These are phyloP conservation scores for Trichoderma virens DNA, from an alignment of 495 filamentous ascomycete genomes.

Conservation along the genomic window DNA sequence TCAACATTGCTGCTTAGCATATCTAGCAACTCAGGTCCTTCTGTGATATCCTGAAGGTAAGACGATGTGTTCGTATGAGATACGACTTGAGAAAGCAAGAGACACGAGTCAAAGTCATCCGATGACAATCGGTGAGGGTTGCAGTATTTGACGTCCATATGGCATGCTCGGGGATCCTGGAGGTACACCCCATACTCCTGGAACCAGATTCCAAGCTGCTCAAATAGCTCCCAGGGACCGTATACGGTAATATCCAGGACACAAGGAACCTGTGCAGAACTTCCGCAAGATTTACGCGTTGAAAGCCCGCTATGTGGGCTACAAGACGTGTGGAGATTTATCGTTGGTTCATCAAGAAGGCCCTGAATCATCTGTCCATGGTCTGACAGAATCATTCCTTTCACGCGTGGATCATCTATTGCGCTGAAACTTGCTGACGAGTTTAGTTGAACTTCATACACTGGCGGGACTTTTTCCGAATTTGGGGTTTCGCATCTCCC, in stretches of 20 bases:
- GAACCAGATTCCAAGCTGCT: constrained; percentile 27
- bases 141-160: constrained; percentile 28
- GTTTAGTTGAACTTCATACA: neutral
- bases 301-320: neutral
- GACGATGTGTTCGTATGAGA: neutral
- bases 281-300: neutral
- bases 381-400: neutral
- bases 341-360: constrained; percentile 14
- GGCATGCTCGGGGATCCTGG: constrained; percentile 31
- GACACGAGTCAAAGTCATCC: constrained; percentile 14
- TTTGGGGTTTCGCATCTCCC: neutral
- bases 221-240: constrained; percentile 21
- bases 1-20: constrained; percentile 11
- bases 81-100: neutral
- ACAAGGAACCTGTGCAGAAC: constrained; percentile 8
- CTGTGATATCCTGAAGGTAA: neutral
- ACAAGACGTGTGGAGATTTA: constrained; percentile 16
- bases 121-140: constrained; percentile 38
- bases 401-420: neutral
- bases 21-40: constrained; percentile 13
- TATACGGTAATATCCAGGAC: constrained; percentile 22
- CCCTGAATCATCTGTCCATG: constrained; percentile 11
- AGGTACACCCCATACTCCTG: constrained; percentile 26
- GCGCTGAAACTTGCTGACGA: neutral
- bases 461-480: neutral